Base-by-base conservation (phyloP, 148 eudicot genomes). In the Polygonum aviculare region DNA sequence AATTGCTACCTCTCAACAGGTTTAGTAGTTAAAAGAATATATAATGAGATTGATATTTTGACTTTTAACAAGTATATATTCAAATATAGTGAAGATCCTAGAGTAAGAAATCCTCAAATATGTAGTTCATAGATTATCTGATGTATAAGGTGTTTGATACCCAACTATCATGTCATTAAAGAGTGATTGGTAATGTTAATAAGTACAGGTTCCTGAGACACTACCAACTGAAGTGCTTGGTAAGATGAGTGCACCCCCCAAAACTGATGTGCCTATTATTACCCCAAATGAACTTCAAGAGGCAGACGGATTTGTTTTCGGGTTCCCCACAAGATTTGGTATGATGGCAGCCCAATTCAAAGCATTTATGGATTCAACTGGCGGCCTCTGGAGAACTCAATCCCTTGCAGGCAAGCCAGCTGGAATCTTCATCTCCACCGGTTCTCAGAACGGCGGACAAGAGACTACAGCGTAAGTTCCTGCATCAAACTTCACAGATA, bases 381-480 rank as follows among this genome's bases (percentile, higher is more conserved):
- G 76, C 0, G 76, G 60, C 12, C 76, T 74, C 16, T 74, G 76
- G 76, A 74, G 76, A 36, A 50, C 76, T 5, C 76, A 74, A 36
- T 26, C 38, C 18, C 76, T 74, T 2, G 76, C 76, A 6, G 76
- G 76, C 60, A 74, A 74, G 63, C 76, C 76, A 18, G 76, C 76
- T 12, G 76, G 76, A 54, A 49, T 74, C 76, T 74, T 74, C 51
- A 15, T 21, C 4, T 21, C 62, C 62, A 50, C 62, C 36, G 76
- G 76, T 4, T 49, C 63, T 31, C 76, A 74, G 51, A 36, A 36
- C 51, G 76, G 76, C 16, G 76, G 76, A 50, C 76, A 74, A 52
- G 76, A 74, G 44, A 74, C 76, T 31, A 74, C 76, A n/a, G 62
- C 76, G 76, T 74, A 74, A 74, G 76, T 74, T 52, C 62, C 35